Conservation (phyloP, 345 rosid genomes). For the Eucalyptus sideroxylon region DNA sequence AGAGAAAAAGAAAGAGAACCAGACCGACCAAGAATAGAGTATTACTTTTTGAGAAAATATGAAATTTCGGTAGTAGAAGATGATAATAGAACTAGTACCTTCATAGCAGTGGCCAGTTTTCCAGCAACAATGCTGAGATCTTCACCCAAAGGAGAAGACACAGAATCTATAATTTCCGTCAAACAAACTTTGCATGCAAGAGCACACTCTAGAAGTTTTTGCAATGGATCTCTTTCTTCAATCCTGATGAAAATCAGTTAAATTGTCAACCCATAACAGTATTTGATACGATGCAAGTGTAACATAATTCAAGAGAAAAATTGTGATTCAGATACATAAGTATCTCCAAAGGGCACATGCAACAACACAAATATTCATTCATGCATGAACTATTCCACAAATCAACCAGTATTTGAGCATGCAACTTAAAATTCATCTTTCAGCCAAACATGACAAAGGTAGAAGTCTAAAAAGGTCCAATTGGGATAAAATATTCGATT, state of each 20-base stretch:
- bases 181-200: slow-evolving; percentile 21
- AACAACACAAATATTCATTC: neutral
- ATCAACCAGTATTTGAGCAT: neutral
- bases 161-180: slow-evolving; percentile 29
- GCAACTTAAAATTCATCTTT: neutral
- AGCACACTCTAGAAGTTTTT: slow-evolving; percentile 31
- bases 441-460: neutral
- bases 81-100: slow-evolving; percentile 12
- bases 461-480: neutral
- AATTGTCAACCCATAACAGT: neutral
- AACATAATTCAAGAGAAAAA: neutral
- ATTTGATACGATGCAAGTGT: neutral
- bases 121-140: slow-evolving; percentile 17
- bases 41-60: neutral
- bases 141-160: slow-evolving; percentile 12
- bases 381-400: neutral
- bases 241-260: slow-evolving; percentile 12
- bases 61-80: neutral
- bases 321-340: neutral
- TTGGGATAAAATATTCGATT: neutral
- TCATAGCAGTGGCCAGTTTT: slow-evolving; percentile 40
- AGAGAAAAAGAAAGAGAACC: neutral
- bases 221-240: slow-evolving; percentile 35
- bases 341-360: neutral
- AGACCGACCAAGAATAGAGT: neutral